phyloP scores from a whole-genome alignment of 2,329 filamentous ascomycete species.

The Pseudogymnoascus sp. region DNA sequence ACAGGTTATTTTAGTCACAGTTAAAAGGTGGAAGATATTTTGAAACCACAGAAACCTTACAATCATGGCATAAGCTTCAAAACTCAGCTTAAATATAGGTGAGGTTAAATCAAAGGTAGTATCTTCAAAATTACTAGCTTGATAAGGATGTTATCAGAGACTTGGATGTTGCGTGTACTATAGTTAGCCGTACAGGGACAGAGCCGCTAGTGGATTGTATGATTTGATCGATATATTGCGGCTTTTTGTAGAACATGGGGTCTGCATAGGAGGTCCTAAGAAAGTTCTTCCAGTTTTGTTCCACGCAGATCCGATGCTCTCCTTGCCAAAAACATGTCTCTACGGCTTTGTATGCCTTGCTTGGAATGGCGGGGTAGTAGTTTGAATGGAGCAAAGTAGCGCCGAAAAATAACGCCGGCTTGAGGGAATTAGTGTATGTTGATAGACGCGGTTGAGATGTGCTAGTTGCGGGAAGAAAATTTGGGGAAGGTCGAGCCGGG shows the following conservation, averaged over 20 bases:
- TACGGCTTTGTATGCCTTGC: background rate
- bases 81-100: background rate
- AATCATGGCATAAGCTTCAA: background rate
- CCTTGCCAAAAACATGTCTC: background rate
- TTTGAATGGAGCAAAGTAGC: background rate
- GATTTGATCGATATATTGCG: background rate
- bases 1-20: background rate
- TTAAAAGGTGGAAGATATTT: background rate
- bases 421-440: too few species aligned
- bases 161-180: background rate
- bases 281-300: background rate
- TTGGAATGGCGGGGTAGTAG: background rate
- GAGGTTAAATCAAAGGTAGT: background rate
- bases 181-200: background rate
- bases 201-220: background rate
- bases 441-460: too few species aligned
- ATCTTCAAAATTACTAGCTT: background rate
- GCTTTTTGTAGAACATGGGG: background rate
- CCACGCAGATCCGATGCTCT: background rate
- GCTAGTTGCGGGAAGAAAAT: background rate
- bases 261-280: background rate
- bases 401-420: background rate
- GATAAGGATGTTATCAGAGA: background rate
- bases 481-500: background rate
- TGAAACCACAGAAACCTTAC: background rate